These are phyloP conservation scores for Fomitopsis schrenkii DNA, from an alignment of 1,284 basidiomycete species.

Conservation along the genomic window DNA sequence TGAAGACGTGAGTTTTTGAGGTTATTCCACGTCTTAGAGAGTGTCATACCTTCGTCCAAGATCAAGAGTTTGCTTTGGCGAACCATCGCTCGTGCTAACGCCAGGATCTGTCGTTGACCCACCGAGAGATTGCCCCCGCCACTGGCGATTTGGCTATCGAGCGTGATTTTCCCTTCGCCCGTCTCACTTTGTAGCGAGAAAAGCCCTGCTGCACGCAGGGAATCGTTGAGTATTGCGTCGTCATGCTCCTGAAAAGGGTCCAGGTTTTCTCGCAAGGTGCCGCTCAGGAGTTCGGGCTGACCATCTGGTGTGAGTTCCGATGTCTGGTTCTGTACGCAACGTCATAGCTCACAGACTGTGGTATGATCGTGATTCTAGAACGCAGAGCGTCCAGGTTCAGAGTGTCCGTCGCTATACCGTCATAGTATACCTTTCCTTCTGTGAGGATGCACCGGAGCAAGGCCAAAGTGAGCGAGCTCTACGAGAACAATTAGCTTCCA, in stretches of 20 bases:
- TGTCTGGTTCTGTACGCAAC: background rate
- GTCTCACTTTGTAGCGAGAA: constrained; percentile 48
- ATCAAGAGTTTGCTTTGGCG: constrained; percentile 58
- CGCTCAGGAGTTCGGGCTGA: constrained; percentile 63
- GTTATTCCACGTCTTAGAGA: background rate
- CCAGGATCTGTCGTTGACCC: constrained; percentile 57
- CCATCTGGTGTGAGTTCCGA: background rate
- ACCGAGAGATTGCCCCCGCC: constrained; percentile 61
- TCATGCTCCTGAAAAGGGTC: constrained; percentile 75
- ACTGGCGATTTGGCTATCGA: constrained; percentile 50
- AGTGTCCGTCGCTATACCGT: constrained; percentile 25
- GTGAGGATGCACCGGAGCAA: constrained; percentile 44
- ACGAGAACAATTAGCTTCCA: constrained; percentile 30
- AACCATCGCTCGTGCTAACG: constrained; percentile 56
- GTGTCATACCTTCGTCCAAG: constrained; percentile 51
- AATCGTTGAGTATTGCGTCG: constrained; percentile 55
- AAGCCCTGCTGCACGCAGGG: constrained; percentile 51
- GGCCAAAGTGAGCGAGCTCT: constrained; percentile 43
- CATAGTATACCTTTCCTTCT: constrained; percentile 38
- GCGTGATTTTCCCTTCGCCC: constrained; percentile 45
- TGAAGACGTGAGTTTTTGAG: background rate
- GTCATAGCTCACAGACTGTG: constrained; percentile 37
- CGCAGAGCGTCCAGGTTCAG: constrained; percentile 60
- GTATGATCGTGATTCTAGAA: constrained; percentile 44
- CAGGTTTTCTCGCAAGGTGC: constrained; percentile 53